These are phyloP conservation scores for Aureobasidium leucospermi DNA, from an alignment of 2,329 filamentous ascomycete genomes.

Conservation along the genomic window DNA sequence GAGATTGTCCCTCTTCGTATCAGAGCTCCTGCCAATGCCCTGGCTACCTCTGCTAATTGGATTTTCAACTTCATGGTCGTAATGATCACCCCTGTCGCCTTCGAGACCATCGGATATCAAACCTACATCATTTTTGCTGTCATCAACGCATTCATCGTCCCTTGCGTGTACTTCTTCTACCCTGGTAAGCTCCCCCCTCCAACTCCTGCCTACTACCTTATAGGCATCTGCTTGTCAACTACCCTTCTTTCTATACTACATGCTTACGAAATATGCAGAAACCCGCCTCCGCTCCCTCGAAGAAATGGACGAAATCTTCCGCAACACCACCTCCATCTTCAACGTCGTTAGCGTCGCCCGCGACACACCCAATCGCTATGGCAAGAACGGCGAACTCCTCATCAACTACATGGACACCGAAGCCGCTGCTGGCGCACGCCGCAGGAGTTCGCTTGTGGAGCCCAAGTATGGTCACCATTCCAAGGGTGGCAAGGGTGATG, in stretches of 20 bases:
- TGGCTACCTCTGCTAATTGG: constrained; percentile 46
- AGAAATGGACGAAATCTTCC: constrained; percentile 60
- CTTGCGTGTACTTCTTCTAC: constrained; percentile 32
- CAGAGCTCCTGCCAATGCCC: constrained; percentile 20
- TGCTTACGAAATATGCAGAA: constrained; percentile 38
- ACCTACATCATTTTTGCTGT: constrained; percentile 59
- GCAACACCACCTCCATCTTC: constrained; percentile 43
- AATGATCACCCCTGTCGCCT: constrained; percentile 55
- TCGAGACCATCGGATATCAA: constrained; percentile 50
- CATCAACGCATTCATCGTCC: constrained; percentile 48
- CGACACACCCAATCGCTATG: constrained; percentile 49
- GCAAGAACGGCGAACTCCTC: constrained; percentile 51
- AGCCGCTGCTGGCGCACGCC: constrained; percentile 16
- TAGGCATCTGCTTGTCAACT: too few species aligned
- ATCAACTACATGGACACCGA: constrained; percentile 43
- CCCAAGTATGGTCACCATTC: neutral
- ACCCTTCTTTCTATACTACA: too few species aligned
- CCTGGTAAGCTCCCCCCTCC: neutral
- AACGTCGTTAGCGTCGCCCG: constrained; percentile 44
- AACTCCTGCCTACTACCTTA: too few species aligned
- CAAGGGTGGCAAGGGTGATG: constrained; percentile 15
- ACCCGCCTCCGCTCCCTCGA: constrained; percentile 57
- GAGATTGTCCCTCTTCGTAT: constrained; percentile 22
- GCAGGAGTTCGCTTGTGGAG: constrained; percentile 3
- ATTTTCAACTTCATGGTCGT: constrained; percentile 37